Percentiles rank a stretch among this genome's conserved stretches.
Evolutionary conservation across 768 basidiomycete species (phyloP).

Genomic region (Asterophora parasitica): DNA sequence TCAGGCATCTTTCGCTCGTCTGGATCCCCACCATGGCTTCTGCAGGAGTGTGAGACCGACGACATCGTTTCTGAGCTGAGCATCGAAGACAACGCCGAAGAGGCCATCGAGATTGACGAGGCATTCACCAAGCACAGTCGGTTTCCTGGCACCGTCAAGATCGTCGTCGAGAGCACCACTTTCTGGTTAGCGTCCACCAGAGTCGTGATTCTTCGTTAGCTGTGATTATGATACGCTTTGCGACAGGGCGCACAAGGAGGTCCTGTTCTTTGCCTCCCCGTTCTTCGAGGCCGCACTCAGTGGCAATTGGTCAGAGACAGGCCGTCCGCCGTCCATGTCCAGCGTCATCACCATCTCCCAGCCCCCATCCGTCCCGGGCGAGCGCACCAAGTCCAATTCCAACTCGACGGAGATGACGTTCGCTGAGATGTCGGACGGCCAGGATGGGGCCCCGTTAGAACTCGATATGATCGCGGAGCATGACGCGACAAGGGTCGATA

Average conservation of each 20-base stretch:
- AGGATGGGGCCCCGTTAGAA: conserved; percentile 44
- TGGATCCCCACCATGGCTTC: conserved; percentile 74
- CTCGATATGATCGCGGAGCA: conserved; percentile 33
- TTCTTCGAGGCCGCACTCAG: conserved; percentile 91
- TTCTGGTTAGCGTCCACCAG: conserved; percentile 66
- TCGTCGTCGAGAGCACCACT: conserved; percentile 81
- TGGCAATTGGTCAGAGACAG: conserved; percentile 90
- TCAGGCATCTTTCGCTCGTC: conserved; percentile 80
- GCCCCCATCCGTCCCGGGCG: conserved; percentile 55
- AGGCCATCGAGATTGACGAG: conserved; percentile 74
- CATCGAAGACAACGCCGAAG: conserved; percentile 59
- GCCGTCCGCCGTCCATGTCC: conserved; percentile 71
- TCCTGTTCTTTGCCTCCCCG: conserved; percentile 88
- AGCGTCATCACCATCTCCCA: conserved; percentile 84
- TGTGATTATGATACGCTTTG: not conserved
- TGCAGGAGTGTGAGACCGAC: conserved; percentile 70
- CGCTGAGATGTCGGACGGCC: conserved; percentile 41
- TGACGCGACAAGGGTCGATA: conserved; percentile 30
- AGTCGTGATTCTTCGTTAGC: not conserved
- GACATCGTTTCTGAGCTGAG: conserved; percentile 67
- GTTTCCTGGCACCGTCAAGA: conserved; percentile 87
- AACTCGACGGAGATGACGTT: conserved; percentile 54
- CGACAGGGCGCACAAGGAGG: conserved; percentile 84
- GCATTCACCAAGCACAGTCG: conserved; percentile 65
- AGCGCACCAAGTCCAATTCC: conserved; percentile 29